Evolutionary conservation across 208 protist genomes (phyloP).

Genomic region (Blastocrithidia nonstop): DNA sequence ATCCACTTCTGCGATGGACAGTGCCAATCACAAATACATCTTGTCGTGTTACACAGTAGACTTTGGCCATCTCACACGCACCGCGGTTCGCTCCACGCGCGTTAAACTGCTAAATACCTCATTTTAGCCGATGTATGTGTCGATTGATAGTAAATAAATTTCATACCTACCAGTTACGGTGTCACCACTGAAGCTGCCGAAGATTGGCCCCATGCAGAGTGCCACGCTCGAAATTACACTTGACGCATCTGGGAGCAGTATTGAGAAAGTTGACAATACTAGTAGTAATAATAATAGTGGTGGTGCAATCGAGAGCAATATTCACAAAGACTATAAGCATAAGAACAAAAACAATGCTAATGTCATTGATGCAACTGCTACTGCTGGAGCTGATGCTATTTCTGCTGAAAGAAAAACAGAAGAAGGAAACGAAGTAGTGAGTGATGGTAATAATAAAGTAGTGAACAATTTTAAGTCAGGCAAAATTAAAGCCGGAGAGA

Average conservation of each 20-base stretch:
- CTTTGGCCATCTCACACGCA: constrained; percentile 89
- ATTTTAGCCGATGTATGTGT: constrained; percentile 32
- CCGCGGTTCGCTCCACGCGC: constrained; percentile 49
- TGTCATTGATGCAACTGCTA: not conserved
- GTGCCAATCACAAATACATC: constrained; percentile 59
- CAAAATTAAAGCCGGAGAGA: constrained; percentile 32
- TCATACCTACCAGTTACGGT: constrained; percentile 32
- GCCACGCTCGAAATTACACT: constrained; percentile 29
- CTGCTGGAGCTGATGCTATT: constrained; percentile 3
- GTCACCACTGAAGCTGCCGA: constrained; percentile 62
- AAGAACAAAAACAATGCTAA: constrained; percentile 3
- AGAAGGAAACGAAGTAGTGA: not conserved
- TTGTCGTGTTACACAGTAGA: constrained; percentile 82
- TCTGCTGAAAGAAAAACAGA: constrained; percentile 11
- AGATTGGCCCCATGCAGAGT: constrained; percentile 29
- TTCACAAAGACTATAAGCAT: constrained; percentile 5
- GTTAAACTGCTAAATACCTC: constrained; percentile 83
- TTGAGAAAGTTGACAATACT: not conserved
- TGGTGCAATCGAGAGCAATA: constrained; percentile 8
- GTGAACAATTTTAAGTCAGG: too few relatives aligned
- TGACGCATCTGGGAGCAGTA: not conserved
- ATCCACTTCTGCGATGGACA: constrained; percentile 30
- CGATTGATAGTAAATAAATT: constrained; percentile 69
- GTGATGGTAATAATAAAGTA: too few relatives aligned
- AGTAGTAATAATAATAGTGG: constrained; percentile 6